phyloP scores from a whole-genome alignment of 768 basidiomycete genomes.

The Leucocoprinus leucothites region DNA sequence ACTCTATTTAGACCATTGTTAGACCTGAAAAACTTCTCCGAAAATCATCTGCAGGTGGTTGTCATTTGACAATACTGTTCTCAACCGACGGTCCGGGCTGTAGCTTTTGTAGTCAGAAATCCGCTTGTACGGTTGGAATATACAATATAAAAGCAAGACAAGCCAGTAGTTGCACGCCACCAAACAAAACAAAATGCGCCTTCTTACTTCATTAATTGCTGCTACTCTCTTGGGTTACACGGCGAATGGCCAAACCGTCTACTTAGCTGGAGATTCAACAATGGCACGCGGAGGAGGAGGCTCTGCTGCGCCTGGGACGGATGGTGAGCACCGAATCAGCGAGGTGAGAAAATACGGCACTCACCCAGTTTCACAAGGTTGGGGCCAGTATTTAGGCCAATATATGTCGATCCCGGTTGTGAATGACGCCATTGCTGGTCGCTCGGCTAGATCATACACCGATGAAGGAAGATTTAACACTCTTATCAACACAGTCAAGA shows the following conservation, averaged over 20 bases:
- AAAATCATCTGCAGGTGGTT: background rate
- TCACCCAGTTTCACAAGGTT: constrained; percentile 25
- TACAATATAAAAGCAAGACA: background rate
- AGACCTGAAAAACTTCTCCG: background rate
- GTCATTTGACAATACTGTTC: constrained; percentile 6
- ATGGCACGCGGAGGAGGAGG: constrained; percentile 40
- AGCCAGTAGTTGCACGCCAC: background rate
- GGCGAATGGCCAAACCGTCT: constrained; percentile 33
- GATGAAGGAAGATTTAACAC: constrained; percentile 45
- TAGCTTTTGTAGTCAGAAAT: background rate
- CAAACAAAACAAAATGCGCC: constrained; percentile 5
- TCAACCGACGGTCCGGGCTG: constrained; percentile 2
- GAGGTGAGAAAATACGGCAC: background rate
- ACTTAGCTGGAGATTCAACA: constrained; percentile 42
- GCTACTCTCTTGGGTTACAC: constrained; percentile 2
- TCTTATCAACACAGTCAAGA: constrained; percentile 34
- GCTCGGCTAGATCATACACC: constrained; percentile 44
- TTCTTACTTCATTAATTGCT: constrained; percentile 6
- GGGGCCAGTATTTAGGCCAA: constrained; percentile 42
- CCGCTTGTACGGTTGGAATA: background rate
- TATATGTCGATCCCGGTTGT: constrained; percentile 40
- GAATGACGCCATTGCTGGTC: constrained; percentile 44
- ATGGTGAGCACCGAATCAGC: background rate
- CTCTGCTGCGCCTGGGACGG: constrained; percentile 16
- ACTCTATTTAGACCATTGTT: background rate